Evolutionary conservation across 805 yeast species (phyloP), one percentile per base, ranked within the genome.

Genomic region (Clavispora vitiphila): DNA sequence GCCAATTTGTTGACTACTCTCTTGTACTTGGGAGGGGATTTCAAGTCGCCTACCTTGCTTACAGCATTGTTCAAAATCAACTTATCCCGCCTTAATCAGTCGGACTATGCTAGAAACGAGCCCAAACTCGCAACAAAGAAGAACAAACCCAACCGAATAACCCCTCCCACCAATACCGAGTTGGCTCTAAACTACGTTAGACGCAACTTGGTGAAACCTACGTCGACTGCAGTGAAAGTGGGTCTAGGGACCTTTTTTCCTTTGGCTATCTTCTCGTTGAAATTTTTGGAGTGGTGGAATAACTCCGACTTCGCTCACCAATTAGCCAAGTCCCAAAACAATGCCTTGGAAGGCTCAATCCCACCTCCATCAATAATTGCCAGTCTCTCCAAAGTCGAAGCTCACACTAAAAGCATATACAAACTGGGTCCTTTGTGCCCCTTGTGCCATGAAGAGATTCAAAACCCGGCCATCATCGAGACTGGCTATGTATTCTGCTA

Each of bases 261-360:
- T 0, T 72, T 83, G 0, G 86, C 95, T 2, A 83, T 90, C 39
- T 89, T 91, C 57, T 55, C 81, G 19, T 70, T 90, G 46, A 87
- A 88, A 62, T 86, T 90, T 52, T 69, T 88, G 26, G 97, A 90
- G 60, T 90, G 97, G 96, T 90, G 96, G 95, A 79, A 80, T 46
- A 76, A 85, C 20, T 80, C 89, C 12, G 87, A 84, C 45, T 76
- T 87, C 55, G 79, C 86, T 3, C 61, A 75, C 4, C 76, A 77
- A 55, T 55, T 83, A 44, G 71, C 77, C 19, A 76, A 74, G 42
- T 72, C 70, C 36, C 67, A 67, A 38, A 67, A 72, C 10, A 69
- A 71, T 41, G 58, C 61, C 9, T 56, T 77, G 21, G 80, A 78
- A 36, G 64, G 63, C 38, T 67, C 69, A 2, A 61, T 80, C 12